phyloP scores from a whole-genome alignment of 2,329 filamentous ascomycete genomes.

The Alternaria sp. region DNA sequence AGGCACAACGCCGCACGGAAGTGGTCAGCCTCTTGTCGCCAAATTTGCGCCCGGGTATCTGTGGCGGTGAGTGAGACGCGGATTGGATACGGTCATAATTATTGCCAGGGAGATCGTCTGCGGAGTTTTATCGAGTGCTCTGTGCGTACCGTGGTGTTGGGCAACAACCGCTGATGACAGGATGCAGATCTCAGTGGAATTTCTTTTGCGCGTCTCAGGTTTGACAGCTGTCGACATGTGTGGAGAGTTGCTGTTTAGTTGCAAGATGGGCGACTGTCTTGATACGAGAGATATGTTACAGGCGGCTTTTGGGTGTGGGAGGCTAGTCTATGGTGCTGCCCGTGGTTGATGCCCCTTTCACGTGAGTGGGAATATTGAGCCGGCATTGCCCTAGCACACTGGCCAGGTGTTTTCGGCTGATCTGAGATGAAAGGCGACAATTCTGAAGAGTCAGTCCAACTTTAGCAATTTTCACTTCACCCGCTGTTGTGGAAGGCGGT shows the following conservation, averaged over 20 bases:
- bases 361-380: conserved; percentile 36
- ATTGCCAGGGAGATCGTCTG: conserved; percentile 34
- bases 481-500: conserved; percentile 25
- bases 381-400: conserved; percentile 32
- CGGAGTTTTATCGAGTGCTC: conserved; percentile 29
- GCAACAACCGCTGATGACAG: conserved; percentile 30
- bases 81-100: conserved; percentile 28
- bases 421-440: conserved; percentile 29
- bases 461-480: conserved; percentile 32
- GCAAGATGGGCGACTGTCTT: conserved; percentile 27
- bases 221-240: conserved; percentile 6
- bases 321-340: conserved; percentile 20
- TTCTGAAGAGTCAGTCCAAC: conserved; percentile 25
- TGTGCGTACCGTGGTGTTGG: conserved; percentile 27
- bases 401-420: conserved; percentile 43
- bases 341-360: conserved; percentile 36
- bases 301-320: conserved; percentile 18
- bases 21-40: conserved; percentile 11
- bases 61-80: conserved; percentile 32
- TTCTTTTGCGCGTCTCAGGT: conserved; percentile 21
- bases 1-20: conserved; percentile 6
- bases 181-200: conserved; percentile 11
- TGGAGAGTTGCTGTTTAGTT: neutral
- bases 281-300: conserved; percentile 29
- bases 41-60: conserved; percentile 16